Conservation (phyloP, 139 green algal genomes). For the Chlamydomonas eustigma region DNA sequence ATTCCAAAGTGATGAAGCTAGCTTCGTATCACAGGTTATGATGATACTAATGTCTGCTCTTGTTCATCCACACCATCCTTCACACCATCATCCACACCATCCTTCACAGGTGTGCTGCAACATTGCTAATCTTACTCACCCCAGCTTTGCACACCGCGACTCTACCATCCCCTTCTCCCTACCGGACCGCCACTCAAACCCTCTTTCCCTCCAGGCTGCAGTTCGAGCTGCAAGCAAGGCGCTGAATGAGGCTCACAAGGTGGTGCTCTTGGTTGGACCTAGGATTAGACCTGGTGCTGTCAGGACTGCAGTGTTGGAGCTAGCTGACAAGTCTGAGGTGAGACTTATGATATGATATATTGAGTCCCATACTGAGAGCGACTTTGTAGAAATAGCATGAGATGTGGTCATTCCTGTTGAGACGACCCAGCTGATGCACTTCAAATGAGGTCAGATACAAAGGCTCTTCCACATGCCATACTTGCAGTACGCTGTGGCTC, state of each 20-base stretch:
- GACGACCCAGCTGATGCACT: too few species aligned
- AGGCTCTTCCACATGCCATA: background rate
- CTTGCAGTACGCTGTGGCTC: slow-evolving; percentile 17
- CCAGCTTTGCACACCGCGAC: slow-evolving; percentile 32
- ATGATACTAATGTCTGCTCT: too few species aligned
- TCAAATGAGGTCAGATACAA: background rate
- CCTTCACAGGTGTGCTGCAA: slow-evolving; percentile 65
- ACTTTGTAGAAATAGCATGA: too few species aligned
- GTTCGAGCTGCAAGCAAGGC: slow-evolving; percentile 50
- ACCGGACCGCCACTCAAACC: slow-evolving; percentile 38
- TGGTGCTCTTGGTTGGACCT: slow-evolving; percentile 46
- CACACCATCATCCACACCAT: too few species aligned
- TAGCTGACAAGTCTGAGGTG: background rate
- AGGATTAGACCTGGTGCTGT: background rate
- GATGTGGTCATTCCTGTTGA: too few species aligned
- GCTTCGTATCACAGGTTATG: too few species aligned
- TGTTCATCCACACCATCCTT: too few species aligned
- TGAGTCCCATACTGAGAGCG: too few species aligned
- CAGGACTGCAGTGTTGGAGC: background rate
- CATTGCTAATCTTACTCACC: slow-evolving; percentile 51
- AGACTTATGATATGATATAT: too few species aligned
- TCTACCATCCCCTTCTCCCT: slow-evolving; percentile 49
- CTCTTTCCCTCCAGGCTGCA: slow-evolving; percentile 49
- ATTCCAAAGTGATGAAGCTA: too few species aligned
- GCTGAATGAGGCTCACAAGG: slow-evolving; percentile 56